These are phyloP conservation scores for Apiotrichum porosum DNA, from an alignment of 1,284 basidiomycete species.

Conservation along the genomic window DNA sequence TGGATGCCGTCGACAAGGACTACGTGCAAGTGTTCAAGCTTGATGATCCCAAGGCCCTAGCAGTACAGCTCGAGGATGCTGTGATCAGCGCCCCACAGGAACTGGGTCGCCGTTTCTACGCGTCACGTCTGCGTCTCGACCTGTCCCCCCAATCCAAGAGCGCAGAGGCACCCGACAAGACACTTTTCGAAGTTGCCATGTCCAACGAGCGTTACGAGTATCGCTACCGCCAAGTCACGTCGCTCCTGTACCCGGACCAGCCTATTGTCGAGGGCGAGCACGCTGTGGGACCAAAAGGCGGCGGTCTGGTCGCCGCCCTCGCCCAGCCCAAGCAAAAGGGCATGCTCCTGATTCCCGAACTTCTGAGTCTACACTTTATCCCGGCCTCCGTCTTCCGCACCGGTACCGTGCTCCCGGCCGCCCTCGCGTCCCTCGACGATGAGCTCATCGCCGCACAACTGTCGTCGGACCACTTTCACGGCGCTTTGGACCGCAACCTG, in stretches of 20 bases:
- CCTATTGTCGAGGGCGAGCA: slow-evolving; percentile 21
- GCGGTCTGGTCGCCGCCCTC: slow-evolving; percentile 20
- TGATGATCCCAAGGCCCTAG: slow-evolving; percentile 5
- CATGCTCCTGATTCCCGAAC: slow-evolving; percentile 20
- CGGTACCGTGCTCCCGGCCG: slow-evolving; percentile 20
- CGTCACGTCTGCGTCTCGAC: slow-evolving; percentile 19
- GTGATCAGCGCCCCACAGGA: slow-evolving; percentile 22
- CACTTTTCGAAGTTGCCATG: background rate
- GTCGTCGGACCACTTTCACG: slow-evolving; percentile 9
- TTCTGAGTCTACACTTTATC: slow-evolving; percentile 22
- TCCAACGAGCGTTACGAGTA: background rate
- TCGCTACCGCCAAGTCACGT: background rate
- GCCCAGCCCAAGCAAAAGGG: background rate
- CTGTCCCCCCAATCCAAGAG: slow-evolving; percentile 24
- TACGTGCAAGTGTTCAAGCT: slow-evolving; percentile 13
- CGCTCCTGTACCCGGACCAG: slow-evolving; percentile 12
- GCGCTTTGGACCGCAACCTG: slow-evolving; percentile 4
- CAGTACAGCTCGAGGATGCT: slow-evolving; percentile 17
- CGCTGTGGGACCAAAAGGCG: slow-evolving; percentile 12
- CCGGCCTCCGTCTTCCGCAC: slow-evolving; percentile 24
- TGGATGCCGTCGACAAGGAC: slow-evolving; percentile 13
- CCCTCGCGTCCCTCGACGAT: slow-evolving; percentile 25
- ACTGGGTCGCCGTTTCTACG: slow-evolving; percentile 23
- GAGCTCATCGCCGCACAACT: slow-evolving; percentile 27
- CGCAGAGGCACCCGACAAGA: background rate